Conservation (phyloP, 73 alveolate species). For the Tetrahymena thermophila region DNA sequence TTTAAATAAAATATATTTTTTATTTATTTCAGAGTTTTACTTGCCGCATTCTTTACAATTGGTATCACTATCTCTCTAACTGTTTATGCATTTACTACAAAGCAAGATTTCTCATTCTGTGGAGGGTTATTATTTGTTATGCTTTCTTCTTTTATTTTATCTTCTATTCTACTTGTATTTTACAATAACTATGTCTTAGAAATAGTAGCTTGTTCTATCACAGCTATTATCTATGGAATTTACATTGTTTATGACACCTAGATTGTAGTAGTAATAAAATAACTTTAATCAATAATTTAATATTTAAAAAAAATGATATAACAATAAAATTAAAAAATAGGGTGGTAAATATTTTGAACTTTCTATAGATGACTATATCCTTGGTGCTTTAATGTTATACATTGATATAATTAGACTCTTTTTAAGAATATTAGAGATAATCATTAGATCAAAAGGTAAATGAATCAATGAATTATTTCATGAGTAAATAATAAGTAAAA, state of each 20-base stretch:
- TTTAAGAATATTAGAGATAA: background rate
- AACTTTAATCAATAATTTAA: background rate
- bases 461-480: background rate
- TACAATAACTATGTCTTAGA: background rate
- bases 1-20: no score
- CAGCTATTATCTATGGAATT: slow-evolving; percentile 51
- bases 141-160: slow-evolving; percentile 31
- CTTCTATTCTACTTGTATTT: slow-evolving; percentile 37
- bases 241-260: slow-evolving; percentile 67
- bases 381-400: slow-evolving; percentile 44
- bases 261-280: slow-evolving; percentile 49
- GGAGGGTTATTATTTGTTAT: slow-evolving; percentile 52
- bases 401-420: slow-evolving; percentile 45
- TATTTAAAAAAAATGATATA: background rate
- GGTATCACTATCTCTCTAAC: slow-evolving; percentile 79
- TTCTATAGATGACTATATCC: slow-evolving; percentile 33
- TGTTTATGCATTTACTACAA: slow-evolving; percentile 80
- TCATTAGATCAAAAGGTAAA: background rate
- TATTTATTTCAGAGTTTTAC: slow-evolving; percentile 34
- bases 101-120: slow-evolving; percentile 69
- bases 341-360: slow-evolving; percentile 33
- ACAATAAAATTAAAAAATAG: background rate
- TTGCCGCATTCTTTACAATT: slow-evolving; percentile 84
- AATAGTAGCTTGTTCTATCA: background rate
- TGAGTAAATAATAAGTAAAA: background rate